These are phyloP conservation scores for Avena sativa DNA, from an alignment of 176 grass and related monocot species.

Conservation along the genomic window DNA sequence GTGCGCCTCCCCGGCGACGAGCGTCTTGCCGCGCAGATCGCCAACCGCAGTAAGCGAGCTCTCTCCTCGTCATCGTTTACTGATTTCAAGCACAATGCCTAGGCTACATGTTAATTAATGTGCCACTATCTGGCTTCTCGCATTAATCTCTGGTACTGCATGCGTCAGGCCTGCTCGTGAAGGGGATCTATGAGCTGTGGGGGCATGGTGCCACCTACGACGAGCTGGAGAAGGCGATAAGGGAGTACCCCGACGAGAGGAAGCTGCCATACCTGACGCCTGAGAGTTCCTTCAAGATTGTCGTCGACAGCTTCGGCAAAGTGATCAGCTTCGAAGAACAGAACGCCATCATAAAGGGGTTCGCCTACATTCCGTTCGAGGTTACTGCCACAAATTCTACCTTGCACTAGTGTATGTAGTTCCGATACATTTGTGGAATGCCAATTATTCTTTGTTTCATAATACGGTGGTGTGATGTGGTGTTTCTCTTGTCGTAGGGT, in stretches of 20 bases:
- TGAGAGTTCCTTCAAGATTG: conserved; percentile 82
- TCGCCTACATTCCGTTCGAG: conserved; percentile 88
- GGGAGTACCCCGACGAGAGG: conserved; percentile 76
- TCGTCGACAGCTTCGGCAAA: conserved; percentile 87
- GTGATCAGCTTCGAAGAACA: conserved; percentile 87
- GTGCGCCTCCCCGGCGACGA: conserved; percentile 75
- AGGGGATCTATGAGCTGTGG: conserved; percentile 96
- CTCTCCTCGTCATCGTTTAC: conserved; percentile 2
- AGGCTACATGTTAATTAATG: background rate
- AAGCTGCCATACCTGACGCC: conserved; percentile 76
- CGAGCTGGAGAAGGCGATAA: conserved; percentile 77
- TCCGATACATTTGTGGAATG: background rate
- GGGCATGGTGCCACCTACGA: conserved; percentile 77
- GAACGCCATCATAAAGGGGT: conserved; percentile 75
- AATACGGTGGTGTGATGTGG: background rate
- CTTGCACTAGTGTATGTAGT: background rate
- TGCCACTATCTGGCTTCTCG: background rate
- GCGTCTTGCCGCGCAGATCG: conserved; percentile 71
- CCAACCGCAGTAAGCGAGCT: conserved; percentile 82
- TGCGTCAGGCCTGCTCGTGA: conserved; percentile 72
- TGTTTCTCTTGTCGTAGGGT: conserved; percentile 54
- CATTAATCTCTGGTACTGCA: background rate
- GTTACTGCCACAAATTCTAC: conserved; percentile 32
- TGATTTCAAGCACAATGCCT: background rate
- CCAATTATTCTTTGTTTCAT: background rate